Evolutionary conservation across 169 alveolate genomes (phyloP).

Genomic region (Plasmodium vivax): DNA sequence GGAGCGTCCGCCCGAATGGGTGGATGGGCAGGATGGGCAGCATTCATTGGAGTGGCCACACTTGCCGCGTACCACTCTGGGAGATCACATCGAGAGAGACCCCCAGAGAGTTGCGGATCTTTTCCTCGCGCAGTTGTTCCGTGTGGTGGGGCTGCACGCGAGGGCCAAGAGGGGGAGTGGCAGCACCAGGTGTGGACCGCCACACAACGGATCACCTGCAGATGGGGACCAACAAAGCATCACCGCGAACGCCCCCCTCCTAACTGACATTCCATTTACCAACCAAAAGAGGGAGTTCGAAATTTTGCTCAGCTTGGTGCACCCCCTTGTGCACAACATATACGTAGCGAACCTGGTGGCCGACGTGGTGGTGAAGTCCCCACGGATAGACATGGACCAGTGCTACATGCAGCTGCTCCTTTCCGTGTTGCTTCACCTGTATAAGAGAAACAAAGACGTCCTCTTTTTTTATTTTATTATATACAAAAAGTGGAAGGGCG

Average conservation of each 20-base stretch:
- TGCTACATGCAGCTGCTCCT: slow-evolving; percentile 26
- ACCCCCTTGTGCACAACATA: slow-evolving; percentile 38
- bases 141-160: not conserved
- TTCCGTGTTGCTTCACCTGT: slow-evolving; percentile 6
- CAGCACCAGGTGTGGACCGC: not conserved
- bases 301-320: slow-evolving; percentile 34
- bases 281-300: slow-evolving; percentile 52
- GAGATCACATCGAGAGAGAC: not conserved
- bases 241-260: not conserved
- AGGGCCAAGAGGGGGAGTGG: not conserved
- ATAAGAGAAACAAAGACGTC: slow-evolving; percentile 10
- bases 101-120: not conserved
- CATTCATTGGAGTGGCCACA: not conserved
- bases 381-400: slow-evolving; percentile 15
- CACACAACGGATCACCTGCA: not conserved
- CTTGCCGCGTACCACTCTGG: not conserved
- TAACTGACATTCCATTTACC: not conserved
- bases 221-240: not conserved
- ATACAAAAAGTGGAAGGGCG: slow-evolving; percentile 32
- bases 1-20: not conserved
- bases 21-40: not conserved
- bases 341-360: slow-evolving; percentile 4
- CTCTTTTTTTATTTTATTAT: slow-evolving; percentile 52
- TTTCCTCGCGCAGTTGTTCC: not conserved
- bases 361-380: not conserved